phyloP scores from a whole-genome alignment of 805 yeast genomes.

The Wickerhamomyces chambardii region DNA sequence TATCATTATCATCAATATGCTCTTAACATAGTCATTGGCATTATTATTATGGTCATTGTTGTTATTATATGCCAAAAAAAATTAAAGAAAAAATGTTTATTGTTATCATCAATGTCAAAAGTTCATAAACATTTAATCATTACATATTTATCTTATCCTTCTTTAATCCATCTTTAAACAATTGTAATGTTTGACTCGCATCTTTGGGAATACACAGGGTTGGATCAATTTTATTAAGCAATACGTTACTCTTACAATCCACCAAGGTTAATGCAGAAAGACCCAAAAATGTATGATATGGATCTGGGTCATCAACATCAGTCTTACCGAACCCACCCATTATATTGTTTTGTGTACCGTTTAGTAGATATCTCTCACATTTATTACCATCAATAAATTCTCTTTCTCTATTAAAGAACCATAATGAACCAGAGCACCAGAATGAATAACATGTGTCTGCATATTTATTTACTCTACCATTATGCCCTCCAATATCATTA shows the following conservation, averaged over 20 bases:
- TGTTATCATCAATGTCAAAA: too few species aligned
- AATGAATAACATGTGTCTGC: constrained; percentile 86
- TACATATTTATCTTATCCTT: too few species aligned
- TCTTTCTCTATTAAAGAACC: constrained; percentile 24
- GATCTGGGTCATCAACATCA: constrained; percentile 58
- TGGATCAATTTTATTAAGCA: constrained; percentile 14
- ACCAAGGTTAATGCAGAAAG: constrained; percentile 40
- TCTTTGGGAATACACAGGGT: constrained; percentile 15
- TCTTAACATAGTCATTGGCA: too few species aligned
- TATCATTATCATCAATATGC: too few species aligned
- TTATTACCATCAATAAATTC: constrained; percentile 25
- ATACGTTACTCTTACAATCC: constrained; percentile 10
- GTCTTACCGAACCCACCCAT: constrained; percentile 76
- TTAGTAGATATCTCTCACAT: constrained; percentile 35
- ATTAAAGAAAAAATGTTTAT: too few species aligned
- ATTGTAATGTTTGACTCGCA: constrained; percentile 3
- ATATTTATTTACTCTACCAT: constrained; percentile 79
- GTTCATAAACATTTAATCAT: too few species aligned
- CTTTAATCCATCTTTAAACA: too few species aligned
- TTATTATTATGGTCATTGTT: too few species aligned
- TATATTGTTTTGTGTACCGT: constrained; percentile 47
- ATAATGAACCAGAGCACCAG: constrained; percentile 65
- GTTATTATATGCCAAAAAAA: too few species aligned
- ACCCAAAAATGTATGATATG: constrained; percentile 59
- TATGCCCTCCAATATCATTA: constrained; percentile 67